phyloP scores from a whole-genome alignment of 2,329 filamentous ascomycete genomes.

The Monilinia laxa region DNA sequence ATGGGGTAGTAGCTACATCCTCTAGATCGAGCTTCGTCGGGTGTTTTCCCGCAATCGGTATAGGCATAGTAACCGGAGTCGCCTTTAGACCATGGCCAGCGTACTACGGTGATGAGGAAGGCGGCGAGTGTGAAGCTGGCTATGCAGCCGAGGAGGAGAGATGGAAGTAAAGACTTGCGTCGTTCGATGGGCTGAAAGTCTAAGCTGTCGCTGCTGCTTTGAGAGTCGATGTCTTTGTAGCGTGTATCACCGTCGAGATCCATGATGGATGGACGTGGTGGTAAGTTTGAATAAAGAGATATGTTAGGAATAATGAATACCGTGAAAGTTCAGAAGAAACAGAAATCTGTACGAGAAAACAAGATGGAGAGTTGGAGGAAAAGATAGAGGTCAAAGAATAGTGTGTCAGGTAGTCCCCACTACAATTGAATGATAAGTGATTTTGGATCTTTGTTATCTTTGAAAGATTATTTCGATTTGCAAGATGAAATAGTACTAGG shows the following conservation, averaged over 20 bases:
- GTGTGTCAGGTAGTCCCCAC: too few relatives aligned
- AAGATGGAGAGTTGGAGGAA: too few relatives aligned
- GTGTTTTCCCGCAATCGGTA: background rate
- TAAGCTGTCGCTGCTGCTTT: background rate
- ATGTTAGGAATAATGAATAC: too few relatives aligned
- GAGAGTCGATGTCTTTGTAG: background rate
- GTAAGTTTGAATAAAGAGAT: too few relatives aligned
- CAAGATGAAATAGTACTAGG: too few relatives aligned
- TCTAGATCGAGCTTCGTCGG: background rate
- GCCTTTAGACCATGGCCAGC: background rate
- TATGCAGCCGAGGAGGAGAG: too few relatives aligned
- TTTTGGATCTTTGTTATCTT: too few relatives aligned
- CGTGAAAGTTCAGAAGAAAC: too few relatives aligned
- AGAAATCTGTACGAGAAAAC: too few relatives aligned
- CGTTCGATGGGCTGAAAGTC: background rate
- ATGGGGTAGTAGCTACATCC: conserved; percentile 6
- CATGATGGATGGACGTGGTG: background rate
- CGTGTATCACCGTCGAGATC: background rate
- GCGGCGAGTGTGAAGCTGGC: background rate
- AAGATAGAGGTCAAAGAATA: too few relatives aligned
- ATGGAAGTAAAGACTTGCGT: background rate
- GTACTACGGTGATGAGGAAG: background rate
- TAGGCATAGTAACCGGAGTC: background rate
- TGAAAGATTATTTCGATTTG: too few relatives aligned
- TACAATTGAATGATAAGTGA: too few relatives aligned